Base-by-base conservation (phyloP, 768 basidiomycete genomes). In the Hygrocybe coccinea region DNA sequence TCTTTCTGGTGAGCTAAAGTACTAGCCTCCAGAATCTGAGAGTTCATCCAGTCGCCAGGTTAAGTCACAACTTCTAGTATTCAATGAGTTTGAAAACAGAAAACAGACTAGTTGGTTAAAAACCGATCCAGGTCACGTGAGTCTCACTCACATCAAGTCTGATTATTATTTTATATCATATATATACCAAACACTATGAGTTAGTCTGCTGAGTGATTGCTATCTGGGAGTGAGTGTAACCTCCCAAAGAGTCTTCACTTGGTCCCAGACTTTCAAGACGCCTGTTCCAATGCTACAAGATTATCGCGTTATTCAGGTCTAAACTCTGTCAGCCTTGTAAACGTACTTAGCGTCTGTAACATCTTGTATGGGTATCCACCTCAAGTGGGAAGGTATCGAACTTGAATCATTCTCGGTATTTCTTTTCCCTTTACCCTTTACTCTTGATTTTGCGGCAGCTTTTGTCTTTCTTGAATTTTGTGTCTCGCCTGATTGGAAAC, bases 261-360 rank as follows among this genome's bases (percentile, higher is more conserved):
- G 69, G 52, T 80, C 79, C 88, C 87, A 91, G 52, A 89, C 77
- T 71, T 91, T 90, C 63, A 80, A 63, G 35, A 87, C 80, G 22
- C 89, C 89, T 12, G 85, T 89, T 59, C 87, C 82, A 61, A 88
- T 82, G 64, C 88, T 91, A 62, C 36, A 54, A 52, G 35, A 43
- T 11, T 25, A 21, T 24, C 33, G 22, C n/a, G 52, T 44, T 3
- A 50, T 37, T 46, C 22, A 29, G 15, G 38, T 21, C 22, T 38
- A 12, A 17, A 29, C 24, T 29, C 17, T 41, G 19, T 3, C 25
- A 41, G 36, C 49, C 44, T 15, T 7, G 33, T 56, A 33, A 51
- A 79, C 81, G 65, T 74, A 86, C 89, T 89, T 87, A 48, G 79
- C 75, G 52, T 77, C 67, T 46, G 71, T 67, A 33, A 89, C 84